Evolutionary conservation across 495 filamentous ascomycete species (phyloP), one percentile per base, ranked within the genome.

Genomic region (Penicillium odoratum): DNA sequence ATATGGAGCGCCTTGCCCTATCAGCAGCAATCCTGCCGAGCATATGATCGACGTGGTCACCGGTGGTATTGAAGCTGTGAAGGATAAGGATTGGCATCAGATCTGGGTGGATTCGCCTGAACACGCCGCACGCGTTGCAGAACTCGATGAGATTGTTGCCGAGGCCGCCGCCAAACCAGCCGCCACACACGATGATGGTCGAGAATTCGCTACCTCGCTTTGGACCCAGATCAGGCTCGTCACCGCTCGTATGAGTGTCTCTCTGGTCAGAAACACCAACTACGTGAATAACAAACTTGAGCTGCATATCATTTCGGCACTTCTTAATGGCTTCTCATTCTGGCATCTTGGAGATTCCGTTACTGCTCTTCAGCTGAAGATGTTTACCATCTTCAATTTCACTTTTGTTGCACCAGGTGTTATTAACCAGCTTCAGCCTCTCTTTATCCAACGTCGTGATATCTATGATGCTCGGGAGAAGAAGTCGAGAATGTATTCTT

Each of bases 31-130:
- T 55, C 90, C 91, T 30, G 93, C 93, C 16, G 93, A 97, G 68
- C 92, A 88, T 84, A 96, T 97, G 89, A 80, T 97, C 36, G 91
- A 95, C 61, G 88, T 90, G 52, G 93, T 92, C 50, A 66, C 72
- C 3, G 70, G 74, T 28, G 53, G 63, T 34, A 50, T 64, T 66
- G 36, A 70, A 58, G 52, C 29, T 8, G 62, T 64, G 13, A 74
- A 75, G 36, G 69, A 64, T 36, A 69, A 79, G 31, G 78, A 88
- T 63, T 89, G 87, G 87, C 76, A 83, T 61, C 74, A 85, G 46
- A 76, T 86, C 58, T 90, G 86, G 87, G 70, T 77, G n/a, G 79
- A 82, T 25, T 87, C 84, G 1, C 63, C 78, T 1, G 78, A 87
- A 42, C 66, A 74, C 26, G 61, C 68, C 25, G 57, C 59, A 0